Evolutionary conservation across 2,329 filamentous ascomycete species (phyloP).

Genomic region (Sporothrix brasiliensis): DNA sequence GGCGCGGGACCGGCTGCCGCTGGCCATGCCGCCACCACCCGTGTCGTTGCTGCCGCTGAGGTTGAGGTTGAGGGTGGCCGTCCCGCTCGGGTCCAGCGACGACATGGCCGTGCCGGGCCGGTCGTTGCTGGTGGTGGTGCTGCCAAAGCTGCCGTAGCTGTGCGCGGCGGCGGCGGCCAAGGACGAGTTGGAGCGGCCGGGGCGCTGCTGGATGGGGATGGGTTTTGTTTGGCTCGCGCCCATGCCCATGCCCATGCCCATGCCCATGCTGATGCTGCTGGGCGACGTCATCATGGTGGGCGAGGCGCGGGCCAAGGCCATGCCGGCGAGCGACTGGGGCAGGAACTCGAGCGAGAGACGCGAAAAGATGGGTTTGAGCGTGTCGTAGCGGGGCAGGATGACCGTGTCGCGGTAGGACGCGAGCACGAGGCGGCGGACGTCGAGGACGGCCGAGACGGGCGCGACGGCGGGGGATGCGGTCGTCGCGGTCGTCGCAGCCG

Average conservation of each 20-base stretch:
- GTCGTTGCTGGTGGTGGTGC: conserved; percentile 39
- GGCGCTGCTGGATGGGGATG: conserved; percentile 50
- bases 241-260: conserved; percentile 40
- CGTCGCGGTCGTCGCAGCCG: conserved; percentile 14
- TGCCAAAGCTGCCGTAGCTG: conserved; percentile 37
- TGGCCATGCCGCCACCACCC: conserved; percentile 36
- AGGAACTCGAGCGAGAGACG: conserved; percentile 81
- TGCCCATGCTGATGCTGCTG: conserved; percentile 38
- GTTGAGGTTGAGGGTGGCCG: conserved; percentile 67
- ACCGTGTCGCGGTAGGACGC: conserved; percentile 86
- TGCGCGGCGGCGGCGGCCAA: conserved; percentile 24
- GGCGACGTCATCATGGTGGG: background rate
- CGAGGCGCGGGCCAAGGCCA: conserved; percentile 42
- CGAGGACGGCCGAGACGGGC: conserved; percentile 62
- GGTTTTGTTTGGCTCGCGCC: conserved; percentile 49
- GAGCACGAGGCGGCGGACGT: conserved; percentile 86
- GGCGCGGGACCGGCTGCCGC: conserved; percentile 70
- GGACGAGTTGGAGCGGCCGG: conserved; percentile 36
- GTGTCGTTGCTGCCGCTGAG: background rate
- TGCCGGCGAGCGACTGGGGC: conserved; percentile 56
- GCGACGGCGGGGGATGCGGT: conserved; percentile 44
- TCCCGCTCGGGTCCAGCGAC: conserved; percentile 70
- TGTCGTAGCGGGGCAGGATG: conserved; percentile 85
- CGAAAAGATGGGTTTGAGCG: conserved; percentile 86
- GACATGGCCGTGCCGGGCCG: conserved; percentile 75